Percentiles rank a stretch among this genome's conserved stretches.
These are phyloP conservation scores for Rhododendron vialii DNA, from an alignment of 148 eudicot genomes.

Conservation along the genomic window DNA sequence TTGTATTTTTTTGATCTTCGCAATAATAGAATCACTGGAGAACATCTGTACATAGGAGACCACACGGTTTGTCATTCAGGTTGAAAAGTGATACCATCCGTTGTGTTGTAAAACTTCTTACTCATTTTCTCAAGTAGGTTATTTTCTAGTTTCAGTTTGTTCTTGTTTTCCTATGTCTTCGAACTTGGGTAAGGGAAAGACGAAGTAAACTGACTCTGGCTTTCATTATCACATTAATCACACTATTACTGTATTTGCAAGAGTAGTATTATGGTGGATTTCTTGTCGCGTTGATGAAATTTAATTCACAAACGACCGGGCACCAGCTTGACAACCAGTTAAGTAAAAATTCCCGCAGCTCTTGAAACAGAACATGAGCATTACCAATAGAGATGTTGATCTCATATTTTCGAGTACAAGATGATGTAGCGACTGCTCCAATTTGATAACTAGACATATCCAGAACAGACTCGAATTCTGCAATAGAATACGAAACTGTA, in stretches of 20 bases:
- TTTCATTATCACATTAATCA: background rate
- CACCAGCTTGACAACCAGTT: too few species aligned
- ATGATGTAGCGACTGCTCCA: background rate
- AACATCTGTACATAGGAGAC: conserved; percentile 2
- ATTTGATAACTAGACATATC: background rate
- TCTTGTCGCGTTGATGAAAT: background rate
- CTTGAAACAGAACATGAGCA: background rate
- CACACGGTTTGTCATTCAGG: background rate
- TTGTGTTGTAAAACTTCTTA: background rate
- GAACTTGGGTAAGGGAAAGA: background rate
- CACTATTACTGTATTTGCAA: background rate
- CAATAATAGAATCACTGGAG: background rate
- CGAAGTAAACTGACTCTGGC: background rate
- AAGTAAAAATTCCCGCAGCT: background rate
- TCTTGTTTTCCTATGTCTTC: background rate
- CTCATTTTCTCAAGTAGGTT: background rate
- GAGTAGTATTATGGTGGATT: background rate
- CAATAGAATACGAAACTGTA: background rate
- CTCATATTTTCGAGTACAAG: background rate
- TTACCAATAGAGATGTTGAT: background rate
- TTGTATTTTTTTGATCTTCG: background rate
- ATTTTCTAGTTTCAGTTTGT: background rate
- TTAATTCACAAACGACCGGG: background rate
- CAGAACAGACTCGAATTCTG: background rate
- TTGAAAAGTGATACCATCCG: background rate